Evolutionary conservation across 140 eudicot species (phyloP).

Genomic region (Senecio squalidus): DNA sequence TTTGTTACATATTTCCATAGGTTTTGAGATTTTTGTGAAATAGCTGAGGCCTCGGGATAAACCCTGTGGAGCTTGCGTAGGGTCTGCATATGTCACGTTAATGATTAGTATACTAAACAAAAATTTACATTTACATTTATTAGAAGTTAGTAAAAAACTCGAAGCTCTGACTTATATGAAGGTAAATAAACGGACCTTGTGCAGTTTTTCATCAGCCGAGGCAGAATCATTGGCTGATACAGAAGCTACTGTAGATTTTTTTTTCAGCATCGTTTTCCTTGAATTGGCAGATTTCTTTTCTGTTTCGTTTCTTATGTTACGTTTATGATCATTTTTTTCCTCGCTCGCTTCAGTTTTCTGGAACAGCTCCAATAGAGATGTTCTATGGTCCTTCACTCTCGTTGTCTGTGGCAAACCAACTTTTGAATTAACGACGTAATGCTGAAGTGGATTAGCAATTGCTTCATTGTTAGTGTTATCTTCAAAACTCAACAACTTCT

Average conservation of each 20-base stretch:
- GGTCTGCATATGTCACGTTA: constrained; percentile 38
- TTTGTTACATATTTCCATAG: constrained; percentile 21
- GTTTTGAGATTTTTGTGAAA: constrained; percentile 29
- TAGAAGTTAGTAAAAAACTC: neutral
- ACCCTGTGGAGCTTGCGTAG: constrained; percentile 57
- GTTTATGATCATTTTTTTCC: constrained; percentile 32
- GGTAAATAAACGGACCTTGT: constrained; percentile 35
- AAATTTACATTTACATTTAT: neutral
- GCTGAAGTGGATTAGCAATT: constrained; percentile 45
- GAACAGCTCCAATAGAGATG: constrained; percentile 69
- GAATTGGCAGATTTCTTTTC: constrained; percentile 40
- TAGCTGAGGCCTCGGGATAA: constrained; percentile 47
- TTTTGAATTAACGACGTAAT: constrained; percentile 43
- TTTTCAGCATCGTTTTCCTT: constrained; percentile 52
- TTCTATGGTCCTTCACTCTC: constrained; percentile 39
- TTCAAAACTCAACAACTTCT: constrained; percentile 33
- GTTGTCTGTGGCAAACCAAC: constrained; percentile 27
- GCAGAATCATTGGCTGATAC: constrained; percentile 31
- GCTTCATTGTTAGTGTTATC: constrained; percentile 34
- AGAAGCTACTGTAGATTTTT: constrained; percentile 24
- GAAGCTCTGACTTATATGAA: neutral
- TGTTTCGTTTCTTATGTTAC: constrained; percentile 23
- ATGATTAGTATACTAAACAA: neutral
- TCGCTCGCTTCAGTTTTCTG: constrained; percentile 56
- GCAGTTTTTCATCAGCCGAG: constrained; percentile 47